Base-by-base conservation (phyloP, 1,284 basidiomycete genomes). In the Mycosarcoma mackinlayi region DNA sequence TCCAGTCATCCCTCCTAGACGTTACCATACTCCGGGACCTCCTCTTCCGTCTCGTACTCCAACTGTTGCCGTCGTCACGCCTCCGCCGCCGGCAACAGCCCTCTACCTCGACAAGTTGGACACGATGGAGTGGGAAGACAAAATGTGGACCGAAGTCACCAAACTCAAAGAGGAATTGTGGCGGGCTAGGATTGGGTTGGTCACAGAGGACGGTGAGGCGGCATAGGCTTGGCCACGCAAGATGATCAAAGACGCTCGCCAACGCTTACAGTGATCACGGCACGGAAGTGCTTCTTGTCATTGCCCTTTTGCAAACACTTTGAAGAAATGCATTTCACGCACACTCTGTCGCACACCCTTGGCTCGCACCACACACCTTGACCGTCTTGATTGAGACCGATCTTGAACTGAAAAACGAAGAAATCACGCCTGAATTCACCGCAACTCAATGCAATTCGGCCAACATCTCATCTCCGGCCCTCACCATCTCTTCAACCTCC, bases 81-180 rank as follows among this genome's bases (percentile, higher is more conserved):
- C 37, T 8, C 14, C 38, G 23, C 19, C 60, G 11, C 46, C 52
- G 4, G 37, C 40, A 30, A 54, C 63, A 16, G 57, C 55, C 5
- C 47, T 73, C 30, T 62, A 49, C 14, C 34, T 66, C 9, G 53
- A 54, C 44, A 63, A 57, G n/a, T 44, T 58, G 10, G 70, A 61
- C 14, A 31, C 45, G 3, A 51, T 77, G 58, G 64, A 60, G 23
- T 78, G 76, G 77, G 77, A 79, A 40, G 77, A 79, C 40, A 71
- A 61, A 57, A 70, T 72, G 60, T 79, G 76, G 73, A 64, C 65
- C 37, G 76, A 79, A 52, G 44, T 78, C 11, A 62, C 66, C 37
- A 73, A 72, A 50, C 66, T 76, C 45, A 78, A 76, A 48, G 73
- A 77, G 33, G 76, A 78, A 31, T 55, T 78, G 25, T 77, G 69